Base-by-base conservation (phyloP, 306 rosid species). In the Castanea sativa region DNA sequence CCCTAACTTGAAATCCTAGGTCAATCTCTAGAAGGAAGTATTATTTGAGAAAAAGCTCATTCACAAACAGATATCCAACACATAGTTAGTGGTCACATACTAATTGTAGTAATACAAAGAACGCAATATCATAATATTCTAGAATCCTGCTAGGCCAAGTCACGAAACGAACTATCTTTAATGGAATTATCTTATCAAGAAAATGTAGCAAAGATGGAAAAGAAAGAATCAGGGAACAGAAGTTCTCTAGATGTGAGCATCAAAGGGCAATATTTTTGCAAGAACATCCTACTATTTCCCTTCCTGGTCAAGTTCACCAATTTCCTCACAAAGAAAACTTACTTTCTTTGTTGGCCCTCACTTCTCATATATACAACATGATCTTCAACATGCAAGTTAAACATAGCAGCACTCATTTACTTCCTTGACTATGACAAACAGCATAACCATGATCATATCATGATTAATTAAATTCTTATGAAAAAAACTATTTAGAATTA, bases 111-210 rank as follows among this genome's bases (percentile, higher is more conserved):
- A 29, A n/a, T 9, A 14, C 27, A 59, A 57, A 78, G 32, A 27
- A 21, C 19, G 6, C 19, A 58, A 11, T 45, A 59, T n/a, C 55
- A 12, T 19, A 69, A 85, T 76, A 73, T 80, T 79, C 80, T 73
- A 73, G 33, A 78, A 79, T 73, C 75, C 76, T 82, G 69, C 59
- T 73, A 38, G 21, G 55, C 53, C 73, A 80, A 86, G 69, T 80
- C 83, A 56, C 0, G 3, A 41, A 76, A 76, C 75, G 72, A 86
- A 79, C 82, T 76, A 73, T 82, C 33, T 73, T 78, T 78, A 70
- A 81, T 78, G 85, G 80, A 81, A 76, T 84, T 84, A 58, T 80
- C 82, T 30, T 64, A 53, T 25, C 41, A 29, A 38, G 18, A 69
- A 71, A 72, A n/a, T n/a, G 71, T 4, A 65, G 71, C 13, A 18